Base-by-base conservation (phyloP, 768 basidiomycete genomes). In the Hypholoma fasciculare region DNA sequence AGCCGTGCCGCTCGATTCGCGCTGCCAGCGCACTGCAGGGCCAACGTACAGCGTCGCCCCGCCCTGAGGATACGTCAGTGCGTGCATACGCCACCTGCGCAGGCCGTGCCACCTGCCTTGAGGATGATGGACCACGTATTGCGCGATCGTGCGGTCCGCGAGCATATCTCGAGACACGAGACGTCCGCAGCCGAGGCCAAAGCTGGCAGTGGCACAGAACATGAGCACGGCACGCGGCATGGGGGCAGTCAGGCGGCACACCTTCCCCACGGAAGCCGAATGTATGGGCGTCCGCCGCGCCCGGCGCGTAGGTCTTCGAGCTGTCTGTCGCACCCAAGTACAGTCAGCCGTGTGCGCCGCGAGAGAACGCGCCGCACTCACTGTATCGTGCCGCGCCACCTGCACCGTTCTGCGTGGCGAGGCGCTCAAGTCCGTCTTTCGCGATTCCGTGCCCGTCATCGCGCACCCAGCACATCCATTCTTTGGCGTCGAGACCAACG, bases 261-360 rank as follows among this genome's bases (percentile, higher is more conserved):
- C 95, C 94, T 89, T 98, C 96, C 38, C 96, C 95, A 63, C 96
- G 85, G 74, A 94, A 96, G 0, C 96, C 95, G 74, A 94, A 96
- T 2, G 89, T 89, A 13, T 81, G 64, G 3, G 79, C 72, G 55
- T 80, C 79, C 52, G 88, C 67, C 1, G 82, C 78, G 49, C 78
- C 76, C 39, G 76, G 69, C 1, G 74, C 72, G 68, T 88, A 86
- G 20, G 79, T 77, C 71, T 94, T 94, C 4, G 91, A 93, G 4
- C 89, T 88, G 58, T 79, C 92, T 94, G 67, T 34, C 53, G 23
- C 38, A 8, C 23, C 40, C 14, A 8, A 43, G 9, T 9, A 34
- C 30, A 57, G 34, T 17, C 46, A 20, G 20, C 12, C 55, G 19
- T 17, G 40, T 56, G 39, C 20, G 38, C 16, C 27, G 20, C 39